Conservation (phyloP, 805 yeast genomes). For the Pichia californica region DNA sequence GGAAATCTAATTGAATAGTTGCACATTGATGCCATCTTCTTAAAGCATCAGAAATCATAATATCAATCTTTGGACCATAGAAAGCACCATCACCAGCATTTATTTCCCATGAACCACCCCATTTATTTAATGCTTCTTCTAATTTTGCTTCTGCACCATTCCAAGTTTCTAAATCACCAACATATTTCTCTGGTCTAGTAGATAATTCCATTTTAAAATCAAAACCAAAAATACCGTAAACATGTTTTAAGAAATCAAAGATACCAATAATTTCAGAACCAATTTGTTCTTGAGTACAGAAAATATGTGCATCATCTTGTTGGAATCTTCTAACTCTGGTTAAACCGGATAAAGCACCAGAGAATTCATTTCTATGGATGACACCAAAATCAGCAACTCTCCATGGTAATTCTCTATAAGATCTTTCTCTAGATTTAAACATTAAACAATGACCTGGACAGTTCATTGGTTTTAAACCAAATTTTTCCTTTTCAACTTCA, state of each 20-base stretch:
- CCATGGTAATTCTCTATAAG: conserved; percentile 82
- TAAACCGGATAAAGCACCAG: conserved; percentile 88
- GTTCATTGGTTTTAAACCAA: conserved; percentile 65
- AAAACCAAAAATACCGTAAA: conserved; percentile 90
- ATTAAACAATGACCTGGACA: conserved; percentile 72
- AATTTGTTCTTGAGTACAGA: conserved; percentile 87
- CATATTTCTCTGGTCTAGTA: conserved; percentile 94
- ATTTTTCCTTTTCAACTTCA: conserved; percentile 42
- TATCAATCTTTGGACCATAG: conserved; percentile 94
- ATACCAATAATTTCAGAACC: conserved; percentile 76
- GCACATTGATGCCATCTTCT: conserved; percentile 99
- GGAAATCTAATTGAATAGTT: conserved; percentile 97
- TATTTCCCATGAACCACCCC: conserved; percentile 89
- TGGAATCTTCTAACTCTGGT: conserved; percentile 93
- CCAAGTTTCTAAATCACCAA: conserved; percentile 95
- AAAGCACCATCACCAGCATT: conserved; percentile 98
- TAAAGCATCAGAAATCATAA: conserved; percentile 89
- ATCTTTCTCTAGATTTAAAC: conserved; percentile 66
- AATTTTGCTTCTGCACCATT: conserved; percentile 81
- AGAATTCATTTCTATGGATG: conserved; percentile 87
- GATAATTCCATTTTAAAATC: conserved; percentile 95
- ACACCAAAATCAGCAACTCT: conserved; percentile 86
- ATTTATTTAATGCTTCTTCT: conserved; percentile 72
- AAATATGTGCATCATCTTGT: conserved; percentile 97
- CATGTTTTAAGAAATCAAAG: conserved; percentile 76